These are phyloP conservation scores for Pelargonium fulgidum DNA, from an alignment of 441 rosid species.

Conservation along the genomic window DNA sequence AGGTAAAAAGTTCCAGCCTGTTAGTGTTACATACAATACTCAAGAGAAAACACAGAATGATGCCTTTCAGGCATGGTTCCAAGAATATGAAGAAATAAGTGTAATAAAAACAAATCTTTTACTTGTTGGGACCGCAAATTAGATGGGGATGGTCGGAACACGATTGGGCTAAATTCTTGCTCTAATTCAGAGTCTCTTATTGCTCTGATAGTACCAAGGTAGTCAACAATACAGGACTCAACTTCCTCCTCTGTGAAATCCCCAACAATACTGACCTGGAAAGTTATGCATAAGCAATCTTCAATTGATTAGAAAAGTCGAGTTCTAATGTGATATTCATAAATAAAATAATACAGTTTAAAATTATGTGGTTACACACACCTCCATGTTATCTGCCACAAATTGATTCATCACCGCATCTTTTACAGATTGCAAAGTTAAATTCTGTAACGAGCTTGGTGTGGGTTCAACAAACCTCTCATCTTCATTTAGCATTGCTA, in stretches of 20 bases:
- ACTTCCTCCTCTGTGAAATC: conserved; percentile 90
- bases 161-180: conserved; percentile 44
- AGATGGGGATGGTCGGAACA: conserved; percentile 69
- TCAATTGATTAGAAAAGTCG: conserved; percentile 20
- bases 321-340: background rate
- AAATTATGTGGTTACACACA: conserved; percentile 23
- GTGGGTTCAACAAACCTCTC: conserved; percentile 97
- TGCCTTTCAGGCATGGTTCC: conserved; percentile 1
- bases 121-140: conserved; percentile 83
- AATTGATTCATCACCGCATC: conserved; percentile 97
- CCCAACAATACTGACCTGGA: conserved; percentile 92
- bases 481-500: conserved; percentile 94
- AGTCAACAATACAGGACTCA: conserved; percentile 79
- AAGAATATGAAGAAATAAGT: conserved; percentile 12
- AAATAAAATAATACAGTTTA: conserved; percentile 6
- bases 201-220: conserved; percentile 84
- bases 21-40: too few species aligned
- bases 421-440: conserved; percentile 65
- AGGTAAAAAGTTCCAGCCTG: background rate
- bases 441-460: conserved; percentile 69
- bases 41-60: background rate
- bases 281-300: conserved; percentile 17
- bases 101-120: conserved; percentile 22
- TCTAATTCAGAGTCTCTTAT: conserved; percentile 33
- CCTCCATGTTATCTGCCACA: conserved; percentile 98